Percentiles rank a stretch among this genome's conserved stretches.
These are phyloP conservation scores for Phytophthora fragariaefolia DNA, from an alignment of 352 stramenopile species.

Conservation along the genomic window DNA sequence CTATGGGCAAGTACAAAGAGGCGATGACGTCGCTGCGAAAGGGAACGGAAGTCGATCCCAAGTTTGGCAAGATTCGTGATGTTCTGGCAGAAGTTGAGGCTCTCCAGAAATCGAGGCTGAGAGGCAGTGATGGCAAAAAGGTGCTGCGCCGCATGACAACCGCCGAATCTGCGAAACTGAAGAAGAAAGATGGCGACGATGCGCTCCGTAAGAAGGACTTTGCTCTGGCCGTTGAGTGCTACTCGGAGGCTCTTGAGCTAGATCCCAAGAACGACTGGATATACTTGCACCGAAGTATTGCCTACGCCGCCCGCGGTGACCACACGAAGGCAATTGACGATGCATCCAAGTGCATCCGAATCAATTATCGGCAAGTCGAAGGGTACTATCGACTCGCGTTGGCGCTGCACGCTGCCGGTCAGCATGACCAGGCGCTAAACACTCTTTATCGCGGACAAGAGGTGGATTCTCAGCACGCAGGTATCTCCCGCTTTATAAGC, in stretches of 20 bases:
- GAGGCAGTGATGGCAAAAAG: conserved; percentile 17
- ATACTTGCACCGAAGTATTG: conserved; percentile 64
- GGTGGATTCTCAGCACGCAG: conserved; percentile 49
- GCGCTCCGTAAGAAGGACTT: conserved; percentile 62
- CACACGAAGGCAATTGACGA: conserved; percentile 57
- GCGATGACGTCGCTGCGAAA: conserved; percentile 69
- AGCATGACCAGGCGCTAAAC: conserved; percentile 60
- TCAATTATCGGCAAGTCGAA: conserved; percentile 67
- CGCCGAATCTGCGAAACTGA: conserved; percentile 33
- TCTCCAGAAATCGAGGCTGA: conserved; percentile 26
- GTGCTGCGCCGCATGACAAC: conserved; percentile 38
- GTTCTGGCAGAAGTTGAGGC: conserved; percentile 61
- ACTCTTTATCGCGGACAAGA: conserved; percentile 63
- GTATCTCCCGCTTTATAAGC: conserved; percentile 54
- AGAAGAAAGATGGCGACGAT: conserved; percentile 55
- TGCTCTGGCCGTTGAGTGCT: conserved; percentile 48
- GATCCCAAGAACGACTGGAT: conserved; percentile 62
- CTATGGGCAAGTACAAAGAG: conserved; percentile 78
- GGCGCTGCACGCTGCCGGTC: conserved; percentile 46
- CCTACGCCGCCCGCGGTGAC: conserved; percentile 40
- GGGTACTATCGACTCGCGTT: conserved; percentile 64
- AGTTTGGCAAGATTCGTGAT: conserved; percentile 68
- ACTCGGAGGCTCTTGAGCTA: conserved; percentile 56
- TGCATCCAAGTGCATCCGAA: conserved; percentile 60
- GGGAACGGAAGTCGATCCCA: conserved; percentile 75